Conservation (phyloP, 306 rosid genomes). For the Hippophae rhamnoides region DNA sequence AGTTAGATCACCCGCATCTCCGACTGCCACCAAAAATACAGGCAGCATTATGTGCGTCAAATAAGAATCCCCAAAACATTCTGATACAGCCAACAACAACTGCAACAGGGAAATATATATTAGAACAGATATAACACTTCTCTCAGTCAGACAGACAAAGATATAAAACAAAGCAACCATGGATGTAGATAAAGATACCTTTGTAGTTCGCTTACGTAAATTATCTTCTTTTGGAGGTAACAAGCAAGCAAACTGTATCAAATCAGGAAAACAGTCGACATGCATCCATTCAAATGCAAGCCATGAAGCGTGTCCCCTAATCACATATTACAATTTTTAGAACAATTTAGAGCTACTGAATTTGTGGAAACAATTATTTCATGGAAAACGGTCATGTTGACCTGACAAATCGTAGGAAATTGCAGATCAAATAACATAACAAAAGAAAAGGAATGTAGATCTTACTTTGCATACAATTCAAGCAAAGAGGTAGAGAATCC, state of each 20-base stretch:
- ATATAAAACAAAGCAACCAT: background rate
- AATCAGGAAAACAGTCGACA: constrained; percentile 73
- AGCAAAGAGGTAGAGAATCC: constrained; percentile 58
- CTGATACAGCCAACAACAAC: constrained; percentile 77
- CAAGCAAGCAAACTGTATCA: constrained; percentile 71
- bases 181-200: constrained; percentile 39
- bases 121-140: constrained; percentile 18
- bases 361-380: constrained; percentile 13
- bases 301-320: constrained; percentile 76
- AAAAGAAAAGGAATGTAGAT: background rate
- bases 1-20: constrained; percentile 65
- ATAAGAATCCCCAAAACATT: constrained; percentile 74
- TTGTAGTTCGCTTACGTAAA: constrained; percentile 64
- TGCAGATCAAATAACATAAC: background rate
- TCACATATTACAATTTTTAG: constrained; percentile 25
- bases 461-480: constrained; percentile 76
- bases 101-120: constrained; percentile 36
- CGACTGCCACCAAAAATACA: constrained; percentile 65
- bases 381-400: constrained; percentile 11
- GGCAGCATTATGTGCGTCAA: constrained; percentile 78
- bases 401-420: background rate
- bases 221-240: constrained; percentile 88
- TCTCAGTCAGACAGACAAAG: constrained; percentile 6
- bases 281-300: constrained; percentile 93
- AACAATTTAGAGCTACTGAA: constrained; percentile 22